phyloP scores from a whole-genome alignment of 2,329 filamentous ascomycete genomes.

The Cercospora sojina region DNA sequence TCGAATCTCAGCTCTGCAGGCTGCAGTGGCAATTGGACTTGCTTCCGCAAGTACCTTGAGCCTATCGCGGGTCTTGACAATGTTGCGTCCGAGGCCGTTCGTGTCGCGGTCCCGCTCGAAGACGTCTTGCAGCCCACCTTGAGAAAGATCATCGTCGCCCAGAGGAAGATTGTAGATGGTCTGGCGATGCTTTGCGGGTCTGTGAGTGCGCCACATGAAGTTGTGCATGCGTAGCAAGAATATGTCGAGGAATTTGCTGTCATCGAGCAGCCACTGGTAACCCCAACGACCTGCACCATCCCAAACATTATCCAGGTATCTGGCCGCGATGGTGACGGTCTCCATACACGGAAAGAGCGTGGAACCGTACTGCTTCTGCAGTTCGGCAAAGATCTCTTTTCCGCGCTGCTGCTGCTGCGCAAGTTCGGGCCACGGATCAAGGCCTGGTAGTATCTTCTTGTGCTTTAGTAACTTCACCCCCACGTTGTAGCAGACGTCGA shows the following conservation, averaged over 20 bases:
- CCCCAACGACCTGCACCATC: too few species aligned
- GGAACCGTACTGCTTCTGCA: neutral
- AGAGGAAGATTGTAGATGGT: neutral
- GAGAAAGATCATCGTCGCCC: neutral
- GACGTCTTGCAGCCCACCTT: neutral
- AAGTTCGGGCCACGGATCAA: neutral
- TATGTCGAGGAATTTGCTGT: neutral
- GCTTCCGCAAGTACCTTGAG: neutral
- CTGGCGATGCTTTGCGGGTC: neutral
- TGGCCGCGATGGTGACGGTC: neutral
- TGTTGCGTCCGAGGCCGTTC: neutral
- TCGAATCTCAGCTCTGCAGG: neutral
- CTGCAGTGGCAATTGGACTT: neutral
- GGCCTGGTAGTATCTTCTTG: neutral
- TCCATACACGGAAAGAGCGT: neutral
- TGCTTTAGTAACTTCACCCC: neutral
- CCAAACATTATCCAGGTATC: neutral
- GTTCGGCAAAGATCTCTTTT: neutral
- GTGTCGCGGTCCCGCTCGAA: neutral
- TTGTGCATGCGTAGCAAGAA: neutral
- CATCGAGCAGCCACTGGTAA: neutral
- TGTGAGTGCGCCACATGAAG: neutral
- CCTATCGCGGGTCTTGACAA: neutral
- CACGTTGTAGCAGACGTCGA: neutral
- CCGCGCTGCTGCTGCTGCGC: neutral